Conservation (phyloP, 2,329 filamentous ascomycete genomes). For the Lachnellula arida region DNA sequence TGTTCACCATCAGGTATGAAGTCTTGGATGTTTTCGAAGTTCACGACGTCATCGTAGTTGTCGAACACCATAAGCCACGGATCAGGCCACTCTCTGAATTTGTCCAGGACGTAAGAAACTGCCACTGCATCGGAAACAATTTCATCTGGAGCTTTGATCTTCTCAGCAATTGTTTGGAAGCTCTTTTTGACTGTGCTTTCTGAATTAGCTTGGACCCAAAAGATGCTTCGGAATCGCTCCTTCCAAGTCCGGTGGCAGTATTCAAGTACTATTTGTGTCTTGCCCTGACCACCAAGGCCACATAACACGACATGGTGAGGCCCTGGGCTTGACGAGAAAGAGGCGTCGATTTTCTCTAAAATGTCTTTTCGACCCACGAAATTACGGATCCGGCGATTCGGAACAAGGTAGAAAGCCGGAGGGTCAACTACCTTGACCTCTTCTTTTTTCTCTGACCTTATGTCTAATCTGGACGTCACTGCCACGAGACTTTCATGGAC, state of each 20-base stretch:
- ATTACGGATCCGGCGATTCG: constrained; percentile 6
- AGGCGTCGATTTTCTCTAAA: constrained; percentile 11
- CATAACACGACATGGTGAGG: constrained; percentile 15
- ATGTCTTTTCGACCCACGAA: constrained; percentile 21
- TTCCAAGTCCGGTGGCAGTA: constrained; percentile 14
- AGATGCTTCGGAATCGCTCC: constrained; percentile 6
- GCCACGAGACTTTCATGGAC: no score
- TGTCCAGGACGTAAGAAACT: constrained; percentile 4
- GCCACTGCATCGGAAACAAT: background rate
- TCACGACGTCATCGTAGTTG: constrained; percentile 20
- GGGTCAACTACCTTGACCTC: background rate
- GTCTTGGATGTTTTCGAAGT: constrained; percentile 12
- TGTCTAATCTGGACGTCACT: no score
- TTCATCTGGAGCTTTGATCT: constrained; percentile 4
- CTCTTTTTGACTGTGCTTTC: constrained; percentile 9
- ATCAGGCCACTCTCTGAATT: constrained; percentile 2
- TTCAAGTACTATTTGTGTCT: constrained; percentile 23
- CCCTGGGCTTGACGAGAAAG: background rate
- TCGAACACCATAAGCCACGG: constrained; percentile 26
- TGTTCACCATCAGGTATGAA: constrained; percentile 10
- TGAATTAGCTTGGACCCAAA: constrained; percentile 21
- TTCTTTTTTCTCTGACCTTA: background rate
- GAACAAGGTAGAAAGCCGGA: constrained; percentile 2
- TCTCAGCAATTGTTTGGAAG: constrained; percentile 10
- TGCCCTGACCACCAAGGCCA: constrained; percentile 23